Conservation (phyloP, 2,329 filamentous ascomycete genomes). For the Microsporum canis region DNA sequence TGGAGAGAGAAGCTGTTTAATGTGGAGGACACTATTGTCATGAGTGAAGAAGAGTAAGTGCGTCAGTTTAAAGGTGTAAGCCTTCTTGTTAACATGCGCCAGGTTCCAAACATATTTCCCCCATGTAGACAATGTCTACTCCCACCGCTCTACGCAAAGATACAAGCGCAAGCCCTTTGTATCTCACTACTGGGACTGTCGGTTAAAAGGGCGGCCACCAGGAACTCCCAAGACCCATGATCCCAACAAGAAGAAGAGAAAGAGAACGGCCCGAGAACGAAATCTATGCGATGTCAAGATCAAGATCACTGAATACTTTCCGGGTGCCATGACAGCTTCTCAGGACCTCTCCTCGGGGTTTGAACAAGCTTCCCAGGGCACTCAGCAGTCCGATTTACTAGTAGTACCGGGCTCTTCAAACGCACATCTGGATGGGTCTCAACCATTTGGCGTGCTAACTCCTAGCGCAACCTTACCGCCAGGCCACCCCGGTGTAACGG, state of each 20-base stretch:
- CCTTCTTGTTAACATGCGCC: conserved; percentile 1
- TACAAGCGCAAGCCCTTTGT: conserved; percentile 76
- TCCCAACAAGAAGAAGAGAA: conserved; percentile 71
- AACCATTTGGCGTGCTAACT: conserved; percentile 35
- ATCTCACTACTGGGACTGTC: conserved; percentile 76
- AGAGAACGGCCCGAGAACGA: conserved; percentile 60
- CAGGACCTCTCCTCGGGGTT: conserved; percentile 23
- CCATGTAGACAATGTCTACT: conserved; percentile 75
- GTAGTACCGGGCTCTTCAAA: conserved; percentile 13
- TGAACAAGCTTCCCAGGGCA: conserved; percentile 17
- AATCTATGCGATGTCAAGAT: conserved; percentile 82
- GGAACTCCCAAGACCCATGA: conserved; percentile 71
- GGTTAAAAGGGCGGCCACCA: conserved; percentile 65
- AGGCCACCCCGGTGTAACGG: conserved; percentile 38
- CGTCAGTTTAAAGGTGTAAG: not conserved
- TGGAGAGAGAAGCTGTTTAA: conserved; percentile 66
- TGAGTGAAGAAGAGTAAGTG: conserved; percentile 62
- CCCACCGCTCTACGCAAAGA: conserved; percentile 66
- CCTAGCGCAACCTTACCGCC: conserved; percentile 31
- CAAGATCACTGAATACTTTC: conserved; percentile 70
- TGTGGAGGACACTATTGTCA: conserved; percentile 59
- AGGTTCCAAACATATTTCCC: conserved; percentile 74
- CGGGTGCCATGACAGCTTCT: conserved; percentile 33
- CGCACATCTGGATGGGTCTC: conserved; percentile 21
- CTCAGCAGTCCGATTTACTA: conserved; percentile 7